Evolutionary conservation across 257 asterid genomes (phyloP).

Genomic region (Plantago major): DNA sequence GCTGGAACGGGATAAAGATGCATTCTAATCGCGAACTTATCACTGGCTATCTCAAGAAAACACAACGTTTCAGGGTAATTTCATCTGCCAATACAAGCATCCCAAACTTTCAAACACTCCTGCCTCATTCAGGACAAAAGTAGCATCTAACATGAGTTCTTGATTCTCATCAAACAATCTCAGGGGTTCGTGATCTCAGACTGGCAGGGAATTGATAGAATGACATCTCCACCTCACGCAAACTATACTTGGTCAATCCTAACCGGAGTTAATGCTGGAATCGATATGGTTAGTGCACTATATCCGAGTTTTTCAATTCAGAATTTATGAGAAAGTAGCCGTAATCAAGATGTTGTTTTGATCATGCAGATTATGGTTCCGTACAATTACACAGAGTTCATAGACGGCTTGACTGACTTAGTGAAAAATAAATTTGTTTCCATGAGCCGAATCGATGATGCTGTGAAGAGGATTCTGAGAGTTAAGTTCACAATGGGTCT

Average conservation of each 20-base stretch:
- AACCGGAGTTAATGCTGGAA: slow-evolving; percentile 37
- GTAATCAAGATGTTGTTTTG: not conserved
- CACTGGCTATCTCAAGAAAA: slow-evolving; percentile 60
- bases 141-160: too few relatives aligned
- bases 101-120: too few relatives aligned
- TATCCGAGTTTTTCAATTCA: not conserved
- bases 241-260: slow-evolving; percentile 40
- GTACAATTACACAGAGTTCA: slow-evolving; percentile 14
- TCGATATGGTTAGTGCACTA: slow-evolving; percentile 35
- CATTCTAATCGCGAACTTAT: slow-evolving; percentile 58
- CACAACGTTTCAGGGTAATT: slow-evolving; percentile 43
- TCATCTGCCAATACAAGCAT: not conserved
- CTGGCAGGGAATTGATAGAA: slow-evolving; percentile 36
- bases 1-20: slow-evolving; percentile 74
- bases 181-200: slow-evolving; percentile 51
- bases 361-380: slow-evolving; percentile 21
- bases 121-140: too few relatives aligned
- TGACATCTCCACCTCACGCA: slow-evolving; percentile 34
- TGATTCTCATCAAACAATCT: not conserved
- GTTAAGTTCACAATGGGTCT: slow-evolving; percentile 23
- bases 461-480: slow-evolving; percentile 18
- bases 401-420: slow-evolving; percentile 9
- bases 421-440: slow-evolving; percentile 18
- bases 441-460: slow-evolving; percentile 18
- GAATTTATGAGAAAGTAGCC: not conserved